Evolutionary conservation across 305 asterid genomes (phyloP), one percentile per base, ranked within the genome.

Genomic region (Fraxinus velutina): DNA sequence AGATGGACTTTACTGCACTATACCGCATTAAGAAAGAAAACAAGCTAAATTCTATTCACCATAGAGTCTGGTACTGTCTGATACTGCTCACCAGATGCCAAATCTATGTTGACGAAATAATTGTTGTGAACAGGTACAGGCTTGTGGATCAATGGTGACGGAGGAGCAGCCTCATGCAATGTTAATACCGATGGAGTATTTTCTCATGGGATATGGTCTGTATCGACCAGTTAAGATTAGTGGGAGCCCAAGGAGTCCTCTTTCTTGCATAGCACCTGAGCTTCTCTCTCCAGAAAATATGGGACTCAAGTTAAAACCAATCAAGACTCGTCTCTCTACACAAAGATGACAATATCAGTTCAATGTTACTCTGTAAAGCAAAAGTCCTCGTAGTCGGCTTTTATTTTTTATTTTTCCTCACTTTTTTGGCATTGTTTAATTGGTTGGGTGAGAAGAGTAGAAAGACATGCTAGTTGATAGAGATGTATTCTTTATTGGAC

Each of bases 151-250:
- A 68, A 89, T 93, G 93, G 97, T 93, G 82, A 93, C 96, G 1
- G 97, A 91, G 84, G 97, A 93, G 87, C 96, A 93, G 81, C 96
- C 97, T 17, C 94, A 89, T 73, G 97, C 94, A 50, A 93, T 93
- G 97, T 73, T 93, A 82, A 86, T 89, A 34, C 96, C 97, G 6
- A 73, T 92, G 92, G 97, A 93, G 81, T 92, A 83, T 75, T 93
- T 93, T 80, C 89, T 93, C 6, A 89, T 86, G 91, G 93, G 94
- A 4, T 91, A 86, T 34, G 94, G 97, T 62, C 84, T 92, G 75
- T 86, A 85, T 82, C 83, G 91, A 12, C 94, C 92, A 0, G 85
- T 83, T 80, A 91, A 84, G 85, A 78, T 88, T 60, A 89, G 80
- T 19, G 93, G 93, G 57, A 93, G 97, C 80, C 97, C 96, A 3